Conservation (phyloP, 768 basidiomycete genomes). For the Amanita muscaria region DNA sequence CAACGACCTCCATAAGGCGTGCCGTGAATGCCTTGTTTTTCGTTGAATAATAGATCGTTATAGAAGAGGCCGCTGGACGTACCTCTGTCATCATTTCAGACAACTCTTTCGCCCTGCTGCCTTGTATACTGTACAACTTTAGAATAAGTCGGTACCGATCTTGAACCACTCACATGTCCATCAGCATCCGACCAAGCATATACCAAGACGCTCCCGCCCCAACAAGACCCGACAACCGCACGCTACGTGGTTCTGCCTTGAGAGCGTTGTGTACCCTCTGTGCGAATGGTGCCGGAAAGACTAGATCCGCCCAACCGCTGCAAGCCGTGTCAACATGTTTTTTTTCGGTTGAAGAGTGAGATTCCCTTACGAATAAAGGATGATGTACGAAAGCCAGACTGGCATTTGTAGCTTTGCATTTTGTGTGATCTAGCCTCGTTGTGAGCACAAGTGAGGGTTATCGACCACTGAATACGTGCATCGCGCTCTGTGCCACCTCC, state of each 20-base stretch:
- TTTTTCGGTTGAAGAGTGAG: too few species aligned
- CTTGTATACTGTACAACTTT: conserved; percentile 49
- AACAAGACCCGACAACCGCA: conserved; percentile 73
- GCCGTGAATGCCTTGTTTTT: conserved; percentile 75
- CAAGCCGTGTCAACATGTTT: background rate
- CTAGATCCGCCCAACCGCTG: conserved; percentile 87
- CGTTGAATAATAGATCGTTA: background rate
- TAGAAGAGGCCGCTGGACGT: too few species aligned
- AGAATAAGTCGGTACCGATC: conserved; percentile 1
- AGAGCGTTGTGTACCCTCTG: conserved; percentile 76
- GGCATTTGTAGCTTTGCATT: conserved; percentile 75
- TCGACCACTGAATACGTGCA: conserved; percentile 35
- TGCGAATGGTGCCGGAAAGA: conserved; percentile 71
- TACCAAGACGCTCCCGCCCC: conserved; percentile 91
- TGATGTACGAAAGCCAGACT: conserved; percentile 84
- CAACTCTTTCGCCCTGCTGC: conserved; percentile 64
- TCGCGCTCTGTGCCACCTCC: conserved; percentile 81
- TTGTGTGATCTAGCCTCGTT: conserved; percentile 53
- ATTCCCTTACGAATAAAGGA: conserved; percentile 74
- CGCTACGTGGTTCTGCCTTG: conserved; percentile 81
- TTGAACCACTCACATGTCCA: conserved; percentile 52
- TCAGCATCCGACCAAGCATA: conserved; percentile 80
- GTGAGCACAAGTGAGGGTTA: conserved; percentile 9
- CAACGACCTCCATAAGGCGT: conserved; percentile 71
- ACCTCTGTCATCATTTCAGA: conserved; percentile 65